These are phyloP conservation scores for Schizosaccharomyces octosporus DNA, from an alignment of 805 yeast genomes.

Conservation along the genomic window DNA sequence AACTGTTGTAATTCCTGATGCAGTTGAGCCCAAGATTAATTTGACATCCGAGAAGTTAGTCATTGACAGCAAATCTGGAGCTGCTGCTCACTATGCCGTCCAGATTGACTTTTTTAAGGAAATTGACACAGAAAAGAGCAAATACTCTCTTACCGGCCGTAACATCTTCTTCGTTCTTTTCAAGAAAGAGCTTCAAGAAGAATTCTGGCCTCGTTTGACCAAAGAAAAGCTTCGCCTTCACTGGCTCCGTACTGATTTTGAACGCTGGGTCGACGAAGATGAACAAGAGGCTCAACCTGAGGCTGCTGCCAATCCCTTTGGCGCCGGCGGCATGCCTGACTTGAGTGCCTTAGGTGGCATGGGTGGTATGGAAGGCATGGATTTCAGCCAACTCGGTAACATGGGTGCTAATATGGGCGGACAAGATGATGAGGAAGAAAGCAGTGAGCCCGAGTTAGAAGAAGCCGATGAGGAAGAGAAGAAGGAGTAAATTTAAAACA, in stretches of 20 bases:
- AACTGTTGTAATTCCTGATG: constrained; percentile 51
- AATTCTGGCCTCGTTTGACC: constrained; percentile 87
- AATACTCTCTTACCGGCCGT: constrained; percentile 35
- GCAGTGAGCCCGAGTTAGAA: constrained; percentile 1
- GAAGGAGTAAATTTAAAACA: background rate
- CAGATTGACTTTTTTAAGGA: constrained; percentile 53
- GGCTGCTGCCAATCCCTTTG: constrained; percentile 16
- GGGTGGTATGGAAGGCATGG: constrained; percentile 14
- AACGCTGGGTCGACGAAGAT: constrained; percentile 93
- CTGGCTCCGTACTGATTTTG: constrained; percentile 79
- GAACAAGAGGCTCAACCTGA: constrained; percentile 51
- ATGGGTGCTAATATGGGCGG: constrained; percentile 3
- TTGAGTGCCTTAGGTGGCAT: constrained; percentile 5
- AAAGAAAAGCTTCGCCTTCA: constrained; percentile 62
- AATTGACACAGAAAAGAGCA: constrained; percentile 40
- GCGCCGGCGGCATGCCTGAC: constrained; percentile 15
- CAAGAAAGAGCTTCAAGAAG: constrained; percentile 43
- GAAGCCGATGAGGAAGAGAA: constrained; percentile 2
- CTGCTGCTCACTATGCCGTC: constrained; percentile 27
- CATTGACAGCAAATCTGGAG: constrained; percentile 27
- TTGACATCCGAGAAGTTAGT: constrained; percentile 31
- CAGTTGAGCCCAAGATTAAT: constrained; percentile 34
- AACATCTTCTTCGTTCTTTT: constrained; percentile 38
- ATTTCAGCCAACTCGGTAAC: constrained; percentile 5
- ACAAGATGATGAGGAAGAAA: constrained; percentile 7